These are phyloP conservation scores for Lobosporangium transversale DNA, from an alignment of 192 early-diverging fungal genomes.

Conservation along the genomic window DNA sequence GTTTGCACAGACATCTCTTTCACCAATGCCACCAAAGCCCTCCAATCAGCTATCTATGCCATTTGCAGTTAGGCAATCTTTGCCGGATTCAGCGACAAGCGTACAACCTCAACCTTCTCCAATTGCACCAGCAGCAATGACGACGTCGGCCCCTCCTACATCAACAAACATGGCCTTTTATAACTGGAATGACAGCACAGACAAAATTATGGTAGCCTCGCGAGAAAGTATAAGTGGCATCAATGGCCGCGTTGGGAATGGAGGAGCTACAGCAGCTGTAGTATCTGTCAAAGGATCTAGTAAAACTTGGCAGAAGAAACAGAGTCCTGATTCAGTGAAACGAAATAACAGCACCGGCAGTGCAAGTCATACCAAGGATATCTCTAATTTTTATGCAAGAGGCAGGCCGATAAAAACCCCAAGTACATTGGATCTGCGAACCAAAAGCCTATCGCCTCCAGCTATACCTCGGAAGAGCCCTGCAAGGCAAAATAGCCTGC, in stretches of 20 bases:
- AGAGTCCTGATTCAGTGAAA: not conserved
- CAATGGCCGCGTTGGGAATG: not conserved
- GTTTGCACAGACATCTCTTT: slow-evolving; percentile 18
- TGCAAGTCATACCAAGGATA: not conserved
- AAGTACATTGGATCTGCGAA: not conserved
- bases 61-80: too few relatives aligned
- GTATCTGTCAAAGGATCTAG: not conserved
- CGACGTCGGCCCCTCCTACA: too few relatives aligned
- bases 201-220: slow-evolving; percentile 18
- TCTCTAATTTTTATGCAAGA: too few relatives aligned
- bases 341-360: not conserved
- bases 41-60: not conserved
- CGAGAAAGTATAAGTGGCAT: slow-evolving; percentile 11
- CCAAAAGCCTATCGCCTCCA: slow-evolving; percentile 14
- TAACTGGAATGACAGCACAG: slow-evolving; percentile 5
- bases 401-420: too few relatives aligned
- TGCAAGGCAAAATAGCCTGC: too few relatives aligned
- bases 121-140: not conserved
- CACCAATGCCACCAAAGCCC: slow-evolving; percentile 43
- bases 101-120: too few relatives aligned
- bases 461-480: slow-evolving; percentile 34
- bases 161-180: not conserved
- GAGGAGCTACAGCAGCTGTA: too few relatives aligned
- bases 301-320: not conserved
- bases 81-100: not conserved